Percentiles rank a stretch among this genome's conserved stretches.
These are phyloP conservation scores for Phytophthora pseudosyringae DNA, from an alignment of 352 stramenopile species.

Conservation along the genomic window DNA sequence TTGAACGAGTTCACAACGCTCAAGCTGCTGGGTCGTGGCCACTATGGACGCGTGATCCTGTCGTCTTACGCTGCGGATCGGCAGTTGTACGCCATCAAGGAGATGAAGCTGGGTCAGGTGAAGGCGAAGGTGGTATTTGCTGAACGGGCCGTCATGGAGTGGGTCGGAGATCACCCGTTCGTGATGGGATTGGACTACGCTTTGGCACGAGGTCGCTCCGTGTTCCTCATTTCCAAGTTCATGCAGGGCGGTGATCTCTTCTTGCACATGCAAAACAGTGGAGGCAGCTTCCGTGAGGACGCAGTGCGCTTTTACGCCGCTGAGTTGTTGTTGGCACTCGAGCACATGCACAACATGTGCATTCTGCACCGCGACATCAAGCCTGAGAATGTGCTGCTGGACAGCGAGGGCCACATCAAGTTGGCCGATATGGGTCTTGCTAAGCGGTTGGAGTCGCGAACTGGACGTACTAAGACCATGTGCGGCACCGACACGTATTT, in stretches of 20 bases:
- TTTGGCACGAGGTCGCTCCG: slow-evolving; percentile 94
- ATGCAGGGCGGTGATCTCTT: slow-evolving; percentile 97
- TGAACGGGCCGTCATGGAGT: slow-evolving; percentile 86
- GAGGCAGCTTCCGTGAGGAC: slow-evolving; percentile 78
- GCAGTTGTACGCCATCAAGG: slow-evolving; percentile 86
- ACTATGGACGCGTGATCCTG: slow-evolving; percentile 88
- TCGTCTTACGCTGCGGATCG: slow-evolving; percentile 43
- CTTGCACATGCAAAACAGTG: slow-evolving; percentile 88
- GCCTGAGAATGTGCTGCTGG: slow-evolving; percentile 92
- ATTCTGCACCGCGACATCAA: slow-evolving; percentile 95
- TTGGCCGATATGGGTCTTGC: slow-evolving; percentile 92
- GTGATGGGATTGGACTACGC: slow-evolving; percentile 98
- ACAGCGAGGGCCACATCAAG: slow-evolving; percentile 90
- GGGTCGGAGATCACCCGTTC: slow-evolving; percentile 93
- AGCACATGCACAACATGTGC: slow-evolving; percentile 93
- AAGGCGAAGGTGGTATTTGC: slow-evolving; percentile 89
- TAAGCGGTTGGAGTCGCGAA: slow-evolving; percentile 81
- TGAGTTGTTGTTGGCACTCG: slow-evolving; percentile 78
- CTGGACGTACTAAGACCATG: slow-evolving; percentile 88
- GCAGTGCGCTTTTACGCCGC: slow-evolving; percentile 87
- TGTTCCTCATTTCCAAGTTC: slow-evolving; percentile 98
- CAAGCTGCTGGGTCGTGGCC: slow-evolving; percentile 82
- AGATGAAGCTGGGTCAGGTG: slow-evolving; percentile 91
- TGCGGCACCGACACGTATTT: slow-evolving; percentile 92
- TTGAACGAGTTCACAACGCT: slow-evolving; percentile 82